Evolutionary conservation across 306 rosid genomes (phyloP), one percentile per base, ranked within the genome.

Genomic region (Crotalaria pallida): DNA sequence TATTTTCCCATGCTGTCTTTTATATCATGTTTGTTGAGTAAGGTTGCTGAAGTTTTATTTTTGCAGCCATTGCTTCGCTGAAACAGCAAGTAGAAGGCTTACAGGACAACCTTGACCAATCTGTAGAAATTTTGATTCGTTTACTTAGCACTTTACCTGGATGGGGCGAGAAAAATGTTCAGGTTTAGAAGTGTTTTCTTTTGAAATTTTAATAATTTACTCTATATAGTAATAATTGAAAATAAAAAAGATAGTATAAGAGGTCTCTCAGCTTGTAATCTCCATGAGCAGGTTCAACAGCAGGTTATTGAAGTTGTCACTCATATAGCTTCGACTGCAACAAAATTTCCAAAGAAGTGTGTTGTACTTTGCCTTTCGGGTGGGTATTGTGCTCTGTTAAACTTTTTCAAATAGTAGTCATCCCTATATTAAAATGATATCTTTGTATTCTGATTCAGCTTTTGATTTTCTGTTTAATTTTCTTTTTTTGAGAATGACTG

Each of bases 81-180:
- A 95, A 89, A 75, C 86, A 87, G 78, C 89, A 88, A 82, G 96
- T 95, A 16, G 96, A 91, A 75, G 86, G 86, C 69, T 79, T 95
- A 59, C 88, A 85, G 61, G 86, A 77, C n/a, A n/a, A n/a, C 61
- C 88, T 95, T 77, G 77, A 81, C 62, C 84, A 60, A 26, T 89
- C 88, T 2, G 91, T 82, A 50, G 99, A 91, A 78, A 79, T 95
- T 71, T 82, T 95, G 70, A 72, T 91, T 79, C 94, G 96, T 73
- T 82, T 95, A 79, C 83, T 95, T 22, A 89, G 97, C 69, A 67
- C 82, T 77, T 82, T 91, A 74, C 99, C 99, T 74, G 99, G 99
- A 26, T 95, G 99, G 99, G 84, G 88, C 50, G 99, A 95, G 82
- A 95, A 95, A 80, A 95, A 95, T 79, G 99, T 95, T 86, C 99